Evolutionary conservation across 371 early-diverging fungal genomes (phyloP), one percentile per base, ranked within the genome.

Genomic region (Syncephalastrum racemosum): DNA sequence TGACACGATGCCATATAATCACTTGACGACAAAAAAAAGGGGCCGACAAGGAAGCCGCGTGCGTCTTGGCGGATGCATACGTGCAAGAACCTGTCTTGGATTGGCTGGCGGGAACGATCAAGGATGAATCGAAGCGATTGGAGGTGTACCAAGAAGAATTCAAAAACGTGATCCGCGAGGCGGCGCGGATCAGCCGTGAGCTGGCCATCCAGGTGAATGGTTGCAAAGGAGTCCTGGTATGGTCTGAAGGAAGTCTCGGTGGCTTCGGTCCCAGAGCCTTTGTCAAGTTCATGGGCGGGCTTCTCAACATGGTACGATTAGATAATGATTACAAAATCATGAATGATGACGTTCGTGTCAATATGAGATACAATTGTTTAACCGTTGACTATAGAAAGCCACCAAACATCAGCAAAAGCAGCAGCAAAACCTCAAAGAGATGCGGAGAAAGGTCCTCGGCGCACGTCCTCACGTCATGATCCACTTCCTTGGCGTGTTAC

Each of bases 201-300:
- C 62, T 60, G 60, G 70, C 70, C 4, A 58, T 70, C 1, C 70
- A 70, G 36, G 45, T 70, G 8, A 63, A 66, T 49, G 70, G 70
- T 1, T 66, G 67, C 27, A 62, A 63, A 31, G 70, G 66, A 4
- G 59, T 70, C 1, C 20, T 70, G 22, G 27, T 70, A 10, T 70
- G 70, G 70, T 66, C 70, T 15, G 60, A 56, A 27, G 58, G 64
- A 14, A 31, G 36, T 10, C 36, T 31, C 36, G 36, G 36, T 10
- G 36, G 36, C 36, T 31, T 31, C 36, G 36, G 36, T 10, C 36
- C 36, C 36, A 31, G 36, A 31, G 36, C 36, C 46, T 45, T 45
- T 22, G 22, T 45, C 46, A 22, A 45, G 13, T 15, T 45, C 14
- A 45, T 22, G 22, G 46, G 46, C 46, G 14, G 22, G 14, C 5